A percentile compares a stretch with the other conserved stretches of the same genome.
Evolutionary conservation across 2,329 filamentous ascomycete species (phyloP).

Genomic region (Phialemonium atrogriseum): DNA sequence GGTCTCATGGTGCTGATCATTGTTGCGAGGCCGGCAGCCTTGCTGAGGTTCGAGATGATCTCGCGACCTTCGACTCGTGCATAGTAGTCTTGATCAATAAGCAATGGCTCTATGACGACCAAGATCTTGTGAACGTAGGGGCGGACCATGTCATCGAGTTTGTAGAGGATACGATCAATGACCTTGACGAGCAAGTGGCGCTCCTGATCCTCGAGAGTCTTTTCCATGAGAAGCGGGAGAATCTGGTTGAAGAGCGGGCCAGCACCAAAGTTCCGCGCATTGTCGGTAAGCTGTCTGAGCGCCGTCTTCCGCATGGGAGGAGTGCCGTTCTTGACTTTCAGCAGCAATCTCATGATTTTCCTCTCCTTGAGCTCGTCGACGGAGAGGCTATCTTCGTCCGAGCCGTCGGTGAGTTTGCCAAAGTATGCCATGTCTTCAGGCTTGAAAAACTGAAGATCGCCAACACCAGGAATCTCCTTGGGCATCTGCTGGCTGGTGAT

Average conservation of each 20-base stretch:
- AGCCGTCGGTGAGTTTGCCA: constrained; percentile 89
- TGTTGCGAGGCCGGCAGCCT: constrained; percentile 90
- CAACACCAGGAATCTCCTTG: constrained; percentile 91
- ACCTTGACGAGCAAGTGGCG: constrained; percentile 98
- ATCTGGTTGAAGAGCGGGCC: constrained; percentile 96
- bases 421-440: constrained; percentile 98
- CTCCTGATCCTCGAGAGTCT: constrained; percentile 94
- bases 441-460: constrained; percentile 97
- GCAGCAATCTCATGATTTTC: constrained; percentile 92
- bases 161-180: constrained; percentile 96
- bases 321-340: constrained; percentile 99
- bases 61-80: constrained; percentile 95
- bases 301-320: constrained; percentile 98
- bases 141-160: constrained; percentile 90
- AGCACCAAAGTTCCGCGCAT: constrained; percentile 91
- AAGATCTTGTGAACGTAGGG: constrained; percentile 98
- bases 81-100: constrained; percentile 99
- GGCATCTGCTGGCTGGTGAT: constrained; percentile 83
- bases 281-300: constrained; percentile 92
- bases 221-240: constrained; percentile 93
- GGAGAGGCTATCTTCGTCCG: constrained; percentile 82
- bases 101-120: constrained; percentile 95
- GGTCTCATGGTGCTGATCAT: constrained; percentile 99
- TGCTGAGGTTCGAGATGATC: constrained; percentile 96
- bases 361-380: constrained; percentile 96